phyloP scores from a whole-genome alignment of 2,329 filamentous ascomycete genomes.

The Microdochium paspali region DNA sequence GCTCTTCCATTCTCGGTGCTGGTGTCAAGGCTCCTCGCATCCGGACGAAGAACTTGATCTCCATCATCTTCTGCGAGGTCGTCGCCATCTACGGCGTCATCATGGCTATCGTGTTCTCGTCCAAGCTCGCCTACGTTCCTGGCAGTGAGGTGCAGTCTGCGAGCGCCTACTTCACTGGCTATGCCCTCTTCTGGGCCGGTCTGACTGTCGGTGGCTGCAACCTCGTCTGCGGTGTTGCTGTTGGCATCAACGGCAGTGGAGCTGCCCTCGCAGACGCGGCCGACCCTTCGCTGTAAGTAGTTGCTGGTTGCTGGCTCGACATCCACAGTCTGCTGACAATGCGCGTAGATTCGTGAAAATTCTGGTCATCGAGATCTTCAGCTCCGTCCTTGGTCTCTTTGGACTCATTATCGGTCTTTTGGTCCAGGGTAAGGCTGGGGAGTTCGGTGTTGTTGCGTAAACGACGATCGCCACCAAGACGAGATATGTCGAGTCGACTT shows the following conservation, averaged over 20 bases:
- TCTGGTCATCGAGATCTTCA: constrained; percentile 98
- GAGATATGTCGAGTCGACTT: neutral
- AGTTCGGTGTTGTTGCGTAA: constrained; percentile 44
- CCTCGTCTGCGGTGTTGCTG: constrained; percentile 87
- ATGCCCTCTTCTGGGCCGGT: constrained; percentile 91
- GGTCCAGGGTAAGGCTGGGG: constrained; percentile 71
- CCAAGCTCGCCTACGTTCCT: constrained; percentile 64
- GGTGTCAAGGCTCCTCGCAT: constrained; percentile 96
- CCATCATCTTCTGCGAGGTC: constrained; percentile 99
- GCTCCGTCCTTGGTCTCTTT: constrained; percentile 91
- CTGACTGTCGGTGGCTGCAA: constrained; percentile 94
- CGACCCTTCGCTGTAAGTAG: constrained; percentile 72
- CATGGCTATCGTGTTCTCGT: constrained; percentile 97
- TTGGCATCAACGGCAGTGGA: constrained; percentile 96
- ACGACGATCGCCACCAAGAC: neutral
- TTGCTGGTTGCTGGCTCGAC: constrained; percentile 10
- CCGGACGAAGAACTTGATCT: constrained; percentile 98
- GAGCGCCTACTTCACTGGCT: constrained; percentile 88
- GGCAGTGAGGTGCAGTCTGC: constrained; percentile 60
- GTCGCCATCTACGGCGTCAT: constrained; percentile 99
- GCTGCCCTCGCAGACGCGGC: constrained; percentile 93
- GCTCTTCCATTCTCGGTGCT: constrained; percentile 91
- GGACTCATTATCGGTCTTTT: constrained; percentile 91
- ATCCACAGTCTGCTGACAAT: neutral
- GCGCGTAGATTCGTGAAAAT: constrained; percentile 88